These are phyloP conservation scores for Ambrosia artemisiifolia DNA, from an alignment of 129 eudicot species.

Conservation along the genomic window DNA sequence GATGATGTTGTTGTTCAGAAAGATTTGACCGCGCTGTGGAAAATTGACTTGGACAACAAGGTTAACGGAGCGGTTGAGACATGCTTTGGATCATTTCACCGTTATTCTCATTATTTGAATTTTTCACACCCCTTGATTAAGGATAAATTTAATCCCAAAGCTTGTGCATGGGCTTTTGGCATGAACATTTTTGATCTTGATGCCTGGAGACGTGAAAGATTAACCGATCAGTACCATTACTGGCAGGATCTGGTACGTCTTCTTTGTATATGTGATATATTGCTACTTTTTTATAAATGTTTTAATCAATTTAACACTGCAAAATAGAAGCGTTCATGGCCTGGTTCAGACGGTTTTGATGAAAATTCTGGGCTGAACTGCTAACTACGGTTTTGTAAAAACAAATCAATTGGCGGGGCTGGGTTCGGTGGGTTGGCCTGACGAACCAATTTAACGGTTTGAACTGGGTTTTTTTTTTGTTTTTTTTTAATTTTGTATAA, in stretches of 20 bases:
- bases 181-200: constrained; percentile 14
- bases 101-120: constrained; percentile 9
- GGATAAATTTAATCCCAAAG: constrained; percentile 11
- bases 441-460: no score
- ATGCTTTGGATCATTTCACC: constrained; percentile 5
- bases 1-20: constrained; percentile 15
- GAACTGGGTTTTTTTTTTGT: no score
- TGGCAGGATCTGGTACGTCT: constrained; percentile 13
- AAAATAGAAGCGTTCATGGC: no score
- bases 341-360: no score
- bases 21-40: constrained; percentile 9
- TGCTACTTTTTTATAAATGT: no score
- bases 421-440: no score
- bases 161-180: constrained; percentile 17
- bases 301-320: no score
- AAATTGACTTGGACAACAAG: constrained; percentile 6
- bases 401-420: no score
- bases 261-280: background rate
- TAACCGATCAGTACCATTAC: constrained; percentile 10
- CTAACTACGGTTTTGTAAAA: no score
- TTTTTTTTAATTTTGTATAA: no score
- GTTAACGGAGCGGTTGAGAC: constrained; percentile 7
- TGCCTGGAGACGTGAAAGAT: constrained; percentile 7
- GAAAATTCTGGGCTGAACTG: no score
- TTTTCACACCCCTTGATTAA: constrained; percentile 5